Evolutionary conservation across 768 basidiomycete genomes (phyloP).

Genomic region (Boletus eberwhitei): DNA sequence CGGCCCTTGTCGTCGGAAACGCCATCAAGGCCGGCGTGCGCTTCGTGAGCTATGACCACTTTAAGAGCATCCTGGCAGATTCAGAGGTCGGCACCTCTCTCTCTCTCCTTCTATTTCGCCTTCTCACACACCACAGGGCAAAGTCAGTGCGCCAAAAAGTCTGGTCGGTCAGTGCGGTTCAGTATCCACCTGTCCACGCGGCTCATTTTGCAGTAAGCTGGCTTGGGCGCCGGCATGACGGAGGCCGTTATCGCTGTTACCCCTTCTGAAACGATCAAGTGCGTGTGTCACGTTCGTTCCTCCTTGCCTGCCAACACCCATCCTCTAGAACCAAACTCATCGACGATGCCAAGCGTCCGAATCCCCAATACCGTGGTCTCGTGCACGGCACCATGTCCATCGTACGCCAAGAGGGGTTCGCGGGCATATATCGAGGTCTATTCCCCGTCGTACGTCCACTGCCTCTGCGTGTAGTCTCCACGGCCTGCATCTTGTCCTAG

Average conservation of each 20-base stretch:
- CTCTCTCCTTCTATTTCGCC: background rate
- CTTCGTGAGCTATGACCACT: conserved; percentile 92
- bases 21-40: conserved; percentile 92
- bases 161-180: conserved; percentile 56
- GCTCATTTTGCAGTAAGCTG: conserved; percentile 43
- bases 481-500: conserved; percentile 35
- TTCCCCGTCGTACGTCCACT: conserved; percentile 78
- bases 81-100: conserved; percentile 53
- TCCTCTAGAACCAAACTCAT: conserved; percentile 89
- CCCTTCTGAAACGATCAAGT: conserved; percentile 99
- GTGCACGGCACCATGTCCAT: conserved; percentile 82
- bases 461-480: no score
- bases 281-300: conserved; percentile 21
- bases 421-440: conserved; percentile 85
- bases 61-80: conserved; percentile 82
- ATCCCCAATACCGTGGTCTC: conserved; percentile 83
- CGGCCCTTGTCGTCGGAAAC: conserved; percentile 88
- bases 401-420: conserved; percentile 78
- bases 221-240: conserved; percentile 83
- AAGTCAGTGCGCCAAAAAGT: conserved; percentile 83
- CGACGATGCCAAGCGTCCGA: conserved; percentile 83
- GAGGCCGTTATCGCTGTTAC: conserved; percentile 95
- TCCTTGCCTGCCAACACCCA: background rate
- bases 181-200: background rate
- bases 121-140: conserved; percentile 55